phyloP scores from a whole-genome alignment of 2,329 filamentous ascomycete genomes.

The Arthrinium phaeospermum region DNA sequence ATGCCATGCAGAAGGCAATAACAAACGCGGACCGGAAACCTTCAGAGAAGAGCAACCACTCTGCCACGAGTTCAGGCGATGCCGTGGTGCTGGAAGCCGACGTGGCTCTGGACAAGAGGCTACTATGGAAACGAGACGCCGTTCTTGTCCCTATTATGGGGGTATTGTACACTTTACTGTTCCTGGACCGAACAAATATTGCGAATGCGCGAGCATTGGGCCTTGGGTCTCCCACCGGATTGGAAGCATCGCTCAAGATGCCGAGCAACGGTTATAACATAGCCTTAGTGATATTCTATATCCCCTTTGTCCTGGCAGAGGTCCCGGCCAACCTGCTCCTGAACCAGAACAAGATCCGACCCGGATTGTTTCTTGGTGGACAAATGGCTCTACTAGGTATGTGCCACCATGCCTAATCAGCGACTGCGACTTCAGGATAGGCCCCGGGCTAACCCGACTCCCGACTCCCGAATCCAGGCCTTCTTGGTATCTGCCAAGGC shows the following conservation, averaged over 20 bases:
- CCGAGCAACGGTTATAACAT: constrained; percentile 47
- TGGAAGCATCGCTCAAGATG: constrained; percentile 50
- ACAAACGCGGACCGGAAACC: constrained; percentile 12
- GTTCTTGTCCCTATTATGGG: constrained; percentile 36
- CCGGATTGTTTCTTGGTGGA: constrained; percentile 44
- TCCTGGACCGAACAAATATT: constrained; percentile 42
- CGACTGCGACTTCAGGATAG: neutral
- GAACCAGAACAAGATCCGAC: constrained; percentile 44
- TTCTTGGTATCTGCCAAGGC: constrained; percentile 49
- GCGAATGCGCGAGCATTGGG: constrained; percentile 48
- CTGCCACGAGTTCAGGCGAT: constrained; percentile 20
- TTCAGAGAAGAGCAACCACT: constrained; percentile 28
- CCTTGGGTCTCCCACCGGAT: constrained; percentile 42
- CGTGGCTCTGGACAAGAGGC: constrained; percentile 28
- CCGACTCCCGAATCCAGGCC: constrained; percentile 34
- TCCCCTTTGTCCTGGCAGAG: constrained; percentile 51
- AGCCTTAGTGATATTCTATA: constrained; percentile 44
- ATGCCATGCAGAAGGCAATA: neutral
- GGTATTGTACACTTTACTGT: constrained; percentile 37
- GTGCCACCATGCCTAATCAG: constrained; percentile 18
- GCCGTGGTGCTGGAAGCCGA: constrained; percentile 23
- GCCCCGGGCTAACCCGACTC: neutral
- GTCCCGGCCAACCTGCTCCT: constrained; percentile 53
- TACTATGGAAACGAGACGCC: constrained; percentile 36
- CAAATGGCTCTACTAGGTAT: constrained; percentile 48